Evolutionary conservation across 2,329 filamentous ascomycete genomes (phyloP), one percentile per base, ranked within the genome.

Genomic region (Stagonosporopsis rhizophila): DNA sequence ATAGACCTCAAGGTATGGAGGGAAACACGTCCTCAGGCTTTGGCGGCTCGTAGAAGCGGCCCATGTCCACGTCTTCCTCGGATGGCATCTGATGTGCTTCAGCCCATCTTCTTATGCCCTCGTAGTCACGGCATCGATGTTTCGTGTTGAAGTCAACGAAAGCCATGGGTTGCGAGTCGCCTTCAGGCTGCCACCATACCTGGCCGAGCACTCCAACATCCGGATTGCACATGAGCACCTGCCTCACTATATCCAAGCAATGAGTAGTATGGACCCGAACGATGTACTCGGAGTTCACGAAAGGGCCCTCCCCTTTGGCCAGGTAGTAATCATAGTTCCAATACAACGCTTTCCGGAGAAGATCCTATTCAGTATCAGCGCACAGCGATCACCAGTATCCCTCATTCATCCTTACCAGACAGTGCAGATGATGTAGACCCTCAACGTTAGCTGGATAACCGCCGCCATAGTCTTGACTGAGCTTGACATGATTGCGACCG

Each of bases 71-170:
- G 28, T 74, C 80, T 19, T 48, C 59, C 37, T 71, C 71, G 5
- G 65, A 65, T 58, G 81, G 81, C 47, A 81, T 64, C 67, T 87
- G 85, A 23, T 82, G 77, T 27, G 69, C 70, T 56, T 84, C 78
- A 1, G 85, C 85, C 84, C 84, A 88, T 15, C 73, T 59, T 25
- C 80, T 71, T 4, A 87, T 72, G 1, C 75, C 79, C 2, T 85
- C 82, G 48, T 82, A 86, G 66, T 86, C 84, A 30, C 83, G 81
- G 69, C 86, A 88, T 44, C 76, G 77, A 67, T 88, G 86, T 52
- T 77, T 76, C 0, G 85, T 87, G 63, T 86, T 85, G 72, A 88
- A 88, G 68, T 88, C 85, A 2, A 85, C 83, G 60, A 85, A 87
- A 0, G 85, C 80, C 44, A 74, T 73, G 1, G 85, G 80, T 0